These are phyloP conservation scores for Mortierella sp. DNA, from an alignment of 371 early-diverging fungal genomes.

Conservation along the genomic window DNA sequence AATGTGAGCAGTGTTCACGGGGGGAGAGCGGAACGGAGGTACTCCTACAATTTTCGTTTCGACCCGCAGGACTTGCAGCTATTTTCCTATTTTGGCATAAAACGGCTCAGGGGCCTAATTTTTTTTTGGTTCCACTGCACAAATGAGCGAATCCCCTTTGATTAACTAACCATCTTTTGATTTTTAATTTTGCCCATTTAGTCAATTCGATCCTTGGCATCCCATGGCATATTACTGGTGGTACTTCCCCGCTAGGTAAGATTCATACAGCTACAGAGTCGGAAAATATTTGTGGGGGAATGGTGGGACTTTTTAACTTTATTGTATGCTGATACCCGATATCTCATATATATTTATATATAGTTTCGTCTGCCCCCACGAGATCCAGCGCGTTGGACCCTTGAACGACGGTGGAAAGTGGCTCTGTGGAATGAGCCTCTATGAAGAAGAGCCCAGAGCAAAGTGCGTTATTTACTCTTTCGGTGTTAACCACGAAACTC, in stretches of 20 bases:
- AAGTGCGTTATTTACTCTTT: slow-evolving; percentile 51
- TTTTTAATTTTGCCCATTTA: slow-evolving; percentile 9
- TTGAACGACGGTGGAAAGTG: slow-evolving; percentile 49
- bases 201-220: slow-evolving; percentile 27
- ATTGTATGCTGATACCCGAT: background rate
- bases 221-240: slow-evolving; percentile 36
- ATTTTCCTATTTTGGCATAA: too few species aligned
- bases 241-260: slow-evolving; percentile 50
- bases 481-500: slow-evolving; percentile 49
- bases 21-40: too few species aligned
- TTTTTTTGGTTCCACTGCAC: background rate
- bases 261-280: background rate
- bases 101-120: background rate
- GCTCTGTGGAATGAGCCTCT: slow-evolving; percentile 49
- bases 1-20: too few species aligned
- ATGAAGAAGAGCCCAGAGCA: slow-evolving; percentile 43
- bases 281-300: too few species aligned
- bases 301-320: too few species aligned
- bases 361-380: slow-evolving; percentile 44
- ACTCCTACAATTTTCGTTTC: too few species aligned
- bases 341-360: background rate
- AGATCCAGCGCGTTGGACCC: slow-evolving; percentile 50
- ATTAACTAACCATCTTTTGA: background rate
- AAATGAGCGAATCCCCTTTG: too few species aligned
- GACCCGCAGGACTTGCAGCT: too few species aligned